These are phyloP conservation scores for Globisporangium cylindrosporum DNA, from an alignment of 352 stramenopile genomes.

Conservation along the genomic window DNA sequence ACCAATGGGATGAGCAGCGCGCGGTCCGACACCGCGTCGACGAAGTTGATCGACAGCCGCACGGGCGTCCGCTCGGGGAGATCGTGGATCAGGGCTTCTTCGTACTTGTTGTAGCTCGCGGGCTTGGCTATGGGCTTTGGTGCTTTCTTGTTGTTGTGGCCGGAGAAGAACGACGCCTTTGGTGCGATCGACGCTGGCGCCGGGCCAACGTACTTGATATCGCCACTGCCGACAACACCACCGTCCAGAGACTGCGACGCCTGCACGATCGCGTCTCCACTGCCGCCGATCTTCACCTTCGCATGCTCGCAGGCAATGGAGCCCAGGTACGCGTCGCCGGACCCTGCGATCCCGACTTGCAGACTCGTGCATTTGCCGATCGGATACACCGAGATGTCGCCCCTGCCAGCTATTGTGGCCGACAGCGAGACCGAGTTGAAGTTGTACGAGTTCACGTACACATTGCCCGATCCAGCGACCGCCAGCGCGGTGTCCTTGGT, in stretches of 20 bases:
- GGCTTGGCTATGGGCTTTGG: conserved; percentile 27
- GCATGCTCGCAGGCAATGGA: neutral
- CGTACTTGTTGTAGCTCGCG: conserved; percentile 12
- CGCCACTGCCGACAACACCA: conserved; percentile 12
- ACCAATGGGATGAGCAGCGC: conserved; percentile 7
- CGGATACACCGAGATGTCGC: conserved; percentile 13
- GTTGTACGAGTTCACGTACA: conserved; percentile 12
- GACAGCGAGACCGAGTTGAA: neutral
- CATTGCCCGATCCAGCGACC: conserved; percentile 1
- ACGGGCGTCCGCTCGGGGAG: neutral
- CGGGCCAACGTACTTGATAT: conserved; percentile 24
- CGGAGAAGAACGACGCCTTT: conserved; percentile 18
- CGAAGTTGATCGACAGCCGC: conserved; percentile 8
- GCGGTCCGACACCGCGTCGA: neutral
- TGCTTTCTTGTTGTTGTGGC: conserved; percentile 10
- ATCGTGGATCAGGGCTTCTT: conserved; percentile 1
- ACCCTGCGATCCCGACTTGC: conserved; percentile 8
- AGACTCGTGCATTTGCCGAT: neutral
- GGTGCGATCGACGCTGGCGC: conserved; percentile 21
- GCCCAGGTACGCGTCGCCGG: conserved; percentile 11
- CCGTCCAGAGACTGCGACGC: conserved; percentile 10
- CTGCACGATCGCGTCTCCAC: conserved; percentile 13
- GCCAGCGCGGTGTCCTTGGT: neutral
- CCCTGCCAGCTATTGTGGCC: neutral
- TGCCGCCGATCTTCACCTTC: conserved; percentile 1